Conservation (phyloP, 2,329 filamentous ascomycete genomes). For the Fusarium palustre region DNA sequence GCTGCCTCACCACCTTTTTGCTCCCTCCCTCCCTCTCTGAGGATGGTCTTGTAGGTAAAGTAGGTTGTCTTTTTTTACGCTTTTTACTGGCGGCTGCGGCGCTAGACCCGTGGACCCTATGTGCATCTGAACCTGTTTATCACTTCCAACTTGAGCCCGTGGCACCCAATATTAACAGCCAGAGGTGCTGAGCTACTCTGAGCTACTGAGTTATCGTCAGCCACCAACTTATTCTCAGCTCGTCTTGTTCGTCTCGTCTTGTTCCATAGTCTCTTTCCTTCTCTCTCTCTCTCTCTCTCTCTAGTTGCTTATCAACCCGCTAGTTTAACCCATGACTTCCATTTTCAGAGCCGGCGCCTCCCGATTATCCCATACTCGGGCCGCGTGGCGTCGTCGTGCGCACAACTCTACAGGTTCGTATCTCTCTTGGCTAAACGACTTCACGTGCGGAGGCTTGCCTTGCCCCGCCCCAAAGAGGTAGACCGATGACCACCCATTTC, state of each 20-base stretch:
- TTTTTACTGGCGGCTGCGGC: conserved; percentile 40
- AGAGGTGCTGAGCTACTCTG: conserved; percentile 7
- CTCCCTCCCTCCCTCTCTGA: conserved; percentile 12
- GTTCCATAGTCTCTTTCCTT: neutral
- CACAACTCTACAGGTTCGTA: conserved; percentile 37
- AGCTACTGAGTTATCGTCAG: conserved; percentile 34
- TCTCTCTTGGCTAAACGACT: conserved; percentile 33
- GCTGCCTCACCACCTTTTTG: conserved; percentile 18
- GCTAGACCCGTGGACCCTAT: conserved; percentile 37
- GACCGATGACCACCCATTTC: conserved; percentile 46
- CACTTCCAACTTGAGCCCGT: conserved; percentile 34
- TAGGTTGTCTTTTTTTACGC: neutral
- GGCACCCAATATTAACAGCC: conserved; percentile 13
- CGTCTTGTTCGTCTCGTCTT: conserved; percentile 1
- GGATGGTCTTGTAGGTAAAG: neutral
- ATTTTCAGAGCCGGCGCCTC: conserved; percentile 34
- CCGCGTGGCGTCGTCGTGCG: conserved; percentile 44
- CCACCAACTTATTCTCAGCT: conserved; percentile 42
- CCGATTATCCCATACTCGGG: conserved; percentile 30
- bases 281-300: neutral
- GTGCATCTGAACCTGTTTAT: conserved; percentile 40
- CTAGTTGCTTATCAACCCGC: conserved; percentile 30
- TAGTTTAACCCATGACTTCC: conserved; percentile 46
- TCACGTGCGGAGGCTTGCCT: conserved; percentile 44
- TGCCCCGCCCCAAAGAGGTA: conserved; percentile 28